Evolutionary conservation across 805 yeast species (phyloP).

Genomic region (Yarrowia keelungensis): DNA sequence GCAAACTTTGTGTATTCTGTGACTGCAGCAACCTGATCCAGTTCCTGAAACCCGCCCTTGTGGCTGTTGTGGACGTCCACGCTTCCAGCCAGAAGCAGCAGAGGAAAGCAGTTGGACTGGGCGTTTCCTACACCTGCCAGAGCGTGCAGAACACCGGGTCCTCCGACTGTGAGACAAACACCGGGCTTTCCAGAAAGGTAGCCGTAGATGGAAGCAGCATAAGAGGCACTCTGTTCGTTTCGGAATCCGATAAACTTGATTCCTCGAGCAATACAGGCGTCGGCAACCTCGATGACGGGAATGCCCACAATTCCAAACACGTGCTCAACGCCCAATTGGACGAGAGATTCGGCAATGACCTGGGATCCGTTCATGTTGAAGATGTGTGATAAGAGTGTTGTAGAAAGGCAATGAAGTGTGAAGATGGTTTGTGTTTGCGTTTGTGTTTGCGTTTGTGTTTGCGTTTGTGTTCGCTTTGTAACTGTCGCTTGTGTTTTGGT

Average conservation of each 20-base stretch:
- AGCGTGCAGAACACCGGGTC: slow-evolving; percentile 75
- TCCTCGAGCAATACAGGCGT: slow-evolving; percentile 61
- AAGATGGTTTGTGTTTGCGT: background rate
- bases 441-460: background rate
- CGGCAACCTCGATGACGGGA: slow-evolving; percentile 76
- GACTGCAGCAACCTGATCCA: slow-evolving; percentile 66
- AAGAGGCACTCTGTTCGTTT: slow-evolving; percentile 77
- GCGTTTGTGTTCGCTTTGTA: background rate
- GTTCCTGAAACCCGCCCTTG: slow-evolving; percentile 74
- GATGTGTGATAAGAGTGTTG: no score
- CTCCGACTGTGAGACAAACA: slow-evolving; percentile 73
- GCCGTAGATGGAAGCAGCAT: slow-evolving; percentile 77
- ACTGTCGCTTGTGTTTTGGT: background rate
- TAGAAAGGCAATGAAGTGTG: no score
- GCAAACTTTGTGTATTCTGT: slow-evolving; percentile 60
- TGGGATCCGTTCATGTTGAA: slow-evolving; percentile 53
- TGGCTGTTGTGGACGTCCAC: slow-evolving; percentile 56
- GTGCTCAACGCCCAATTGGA: slow-evolving; percentile 59
- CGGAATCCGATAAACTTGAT: slow-evolving; percentile 66
- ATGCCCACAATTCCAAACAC: slow-evolving; percentile 79
- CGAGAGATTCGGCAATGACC: slow-evolving; percentile 58
- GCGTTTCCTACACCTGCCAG: slow-evolving; percentile 71
- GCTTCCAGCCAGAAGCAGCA: slow-evolving; percentile 70
- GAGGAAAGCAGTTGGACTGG: slow-evolving; percentile 67
- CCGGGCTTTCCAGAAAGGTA: slow-evolving; percentile 71